Conservation (phyloP, 257 asterid species). For the Solanum medicagineum region DNA sequence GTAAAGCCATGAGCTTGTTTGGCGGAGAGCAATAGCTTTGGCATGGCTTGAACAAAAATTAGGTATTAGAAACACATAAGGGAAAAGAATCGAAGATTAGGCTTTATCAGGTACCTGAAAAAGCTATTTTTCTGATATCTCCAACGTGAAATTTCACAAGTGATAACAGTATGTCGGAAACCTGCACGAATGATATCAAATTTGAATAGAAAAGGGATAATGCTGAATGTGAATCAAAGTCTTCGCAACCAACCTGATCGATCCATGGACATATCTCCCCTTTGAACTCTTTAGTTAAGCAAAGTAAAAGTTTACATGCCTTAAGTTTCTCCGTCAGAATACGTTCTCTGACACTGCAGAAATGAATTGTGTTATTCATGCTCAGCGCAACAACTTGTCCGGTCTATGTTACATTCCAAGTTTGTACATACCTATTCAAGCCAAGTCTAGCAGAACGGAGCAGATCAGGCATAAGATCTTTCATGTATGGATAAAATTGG, state of each 20-base stretch:
- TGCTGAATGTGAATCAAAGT: neutral
- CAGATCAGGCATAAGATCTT: neutral
- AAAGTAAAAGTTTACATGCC: neutral
- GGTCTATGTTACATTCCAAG: neutral
- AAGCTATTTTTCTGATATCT: neutral
- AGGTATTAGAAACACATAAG: neutral
- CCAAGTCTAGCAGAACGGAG: neutral
- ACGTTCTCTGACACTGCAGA: neutral
- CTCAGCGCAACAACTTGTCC: too few species aligned
- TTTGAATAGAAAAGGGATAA: neutral
- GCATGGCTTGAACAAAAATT: neutral
- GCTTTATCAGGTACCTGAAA: neutral
- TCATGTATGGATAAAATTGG: neutral
- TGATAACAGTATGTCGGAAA: neutral
- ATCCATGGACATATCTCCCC: neutral
- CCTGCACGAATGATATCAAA: neutral
- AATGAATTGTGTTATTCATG: neutral
- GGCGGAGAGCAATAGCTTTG: neutral
- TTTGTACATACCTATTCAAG: neutral
- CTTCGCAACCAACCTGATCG: neutral
- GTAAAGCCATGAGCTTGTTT: neutral
- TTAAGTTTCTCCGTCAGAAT: neutral
- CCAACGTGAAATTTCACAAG: neutral
- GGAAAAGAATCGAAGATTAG: neutral
- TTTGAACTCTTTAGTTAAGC: neutral